Conservation (phyloP, 2,329 filamentous ascomycete species). For the Pseudogymnoascus sp. region DNA sequence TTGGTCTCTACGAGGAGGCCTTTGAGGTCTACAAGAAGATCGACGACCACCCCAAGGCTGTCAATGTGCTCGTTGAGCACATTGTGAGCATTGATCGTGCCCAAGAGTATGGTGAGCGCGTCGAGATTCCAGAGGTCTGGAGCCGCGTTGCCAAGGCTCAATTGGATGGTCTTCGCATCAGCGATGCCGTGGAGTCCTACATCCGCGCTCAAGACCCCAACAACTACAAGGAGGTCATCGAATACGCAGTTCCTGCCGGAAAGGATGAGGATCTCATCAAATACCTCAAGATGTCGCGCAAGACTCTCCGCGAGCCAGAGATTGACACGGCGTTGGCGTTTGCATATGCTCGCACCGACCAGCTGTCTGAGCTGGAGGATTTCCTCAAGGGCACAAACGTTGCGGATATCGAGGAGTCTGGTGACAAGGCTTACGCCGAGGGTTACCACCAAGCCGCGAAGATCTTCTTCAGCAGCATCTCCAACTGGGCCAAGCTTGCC, state of each 20-base stretch:
- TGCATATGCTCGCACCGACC: constrained; percentile 83
- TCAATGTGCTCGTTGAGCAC: constrained; percentile 88
- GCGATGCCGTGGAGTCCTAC: constrained; percentile 92
- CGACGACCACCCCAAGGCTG: constrained; percentile 76
- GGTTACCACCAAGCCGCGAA: constrained; percentile 93
- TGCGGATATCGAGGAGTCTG: constrained; percentile 89
- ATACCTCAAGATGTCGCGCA: constrained; percentile 92
- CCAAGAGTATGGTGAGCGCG: constrained; percentile 88
- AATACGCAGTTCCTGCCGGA: constrained; percentile 86
- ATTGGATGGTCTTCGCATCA: constrained; percentile 86
- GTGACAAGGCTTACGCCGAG: constrained; percentile 95
- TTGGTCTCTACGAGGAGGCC: constrained; percentile 91
- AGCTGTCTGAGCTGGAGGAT: constrained; percentile 88
- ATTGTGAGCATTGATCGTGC: constrained; percentile 97
- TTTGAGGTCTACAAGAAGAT: constrained; percentile 99
- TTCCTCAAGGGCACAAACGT: constrained; percentile 91
- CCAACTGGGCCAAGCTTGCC: constrained; percentile 98
- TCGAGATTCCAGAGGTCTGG: constrained; percentile 93
- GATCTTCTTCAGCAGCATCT: constrained; percentile 97
- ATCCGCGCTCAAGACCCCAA: constrained; percentile 88
- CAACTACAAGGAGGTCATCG: constrained; percentile 94
- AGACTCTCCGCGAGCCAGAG: constrained; percentile 86
- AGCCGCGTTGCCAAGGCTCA: constrained; percentile 97
- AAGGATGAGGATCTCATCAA: constrained; percentile 98
- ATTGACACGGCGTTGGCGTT: constrained; percentile 94